phyloP scores from a whole-genome alignment of 495 filamentous ascomycete genomes.

The Lophiostoma macrostomum region DNA sequence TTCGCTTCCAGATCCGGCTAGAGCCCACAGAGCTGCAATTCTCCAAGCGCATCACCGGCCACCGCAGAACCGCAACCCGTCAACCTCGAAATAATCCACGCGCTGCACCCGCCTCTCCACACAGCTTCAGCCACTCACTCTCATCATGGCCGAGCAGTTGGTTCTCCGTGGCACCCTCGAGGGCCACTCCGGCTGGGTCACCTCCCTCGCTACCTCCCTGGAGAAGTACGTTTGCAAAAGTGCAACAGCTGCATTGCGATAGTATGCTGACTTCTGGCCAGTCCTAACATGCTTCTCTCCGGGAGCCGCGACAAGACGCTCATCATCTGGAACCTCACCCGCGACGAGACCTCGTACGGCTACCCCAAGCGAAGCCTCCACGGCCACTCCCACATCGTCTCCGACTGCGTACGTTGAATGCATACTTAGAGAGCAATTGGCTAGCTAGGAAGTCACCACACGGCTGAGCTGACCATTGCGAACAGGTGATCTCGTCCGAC shows the following conservation, averaged over 20 bases:
- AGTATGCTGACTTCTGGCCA: slow-evolving; percentile 44
- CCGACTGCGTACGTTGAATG: slow-evolving; percentile 85
- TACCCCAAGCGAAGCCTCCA: slow-evolving; percentile 98
- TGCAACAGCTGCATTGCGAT: slow-evolving; percentile 3
- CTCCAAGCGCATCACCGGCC: too few relatives aligned
- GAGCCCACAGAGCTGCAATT: too few relatives aligned
- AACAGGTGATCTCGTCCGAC: slow-evolving; percentile 97
- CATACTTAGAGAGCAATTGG: slow-evolving; percentile 20
- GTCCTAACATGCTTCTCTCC: slow-evolving; percentile 99
- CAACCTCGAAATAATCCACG: background rate
- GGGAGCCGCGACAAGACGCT: slow-evolving; percentile 95
- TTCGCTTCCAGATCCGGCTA: too few relatives aligned
- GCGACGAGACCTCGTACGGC: slow-evolving; percentile 94
- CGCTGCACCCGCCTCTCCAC: background rate
- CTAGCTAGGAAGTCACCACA: slow-evolving; percentile 11
- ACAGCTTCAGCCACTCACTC: slow-evolving; percentile 28
- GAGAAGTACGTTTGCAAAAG: slow-evolving; percentile 75
- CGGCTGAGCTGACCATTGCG: slow-evolving; percentile 24
- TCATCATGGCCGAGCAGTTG: slow-evolving; percentile 88
- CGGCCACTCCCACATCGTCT: slow-evolving; percentile 99
- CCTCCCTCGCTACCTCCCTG: slow-evolving; percentile 90
- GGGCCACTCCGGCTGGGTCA: slow-evolving; percentile 86
- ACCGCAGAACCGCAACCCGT: background rate
- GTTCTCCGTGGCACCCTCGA: slow-evolving; percentile 96
- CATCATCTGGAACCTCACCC: slow-evolving; percentile 99